Evolutionary conservation across 1,139 yeast genomes (phyloP), one percentile per base, ranked within the genome.

Genomic region (Kodamaea anthophila): DNA sequence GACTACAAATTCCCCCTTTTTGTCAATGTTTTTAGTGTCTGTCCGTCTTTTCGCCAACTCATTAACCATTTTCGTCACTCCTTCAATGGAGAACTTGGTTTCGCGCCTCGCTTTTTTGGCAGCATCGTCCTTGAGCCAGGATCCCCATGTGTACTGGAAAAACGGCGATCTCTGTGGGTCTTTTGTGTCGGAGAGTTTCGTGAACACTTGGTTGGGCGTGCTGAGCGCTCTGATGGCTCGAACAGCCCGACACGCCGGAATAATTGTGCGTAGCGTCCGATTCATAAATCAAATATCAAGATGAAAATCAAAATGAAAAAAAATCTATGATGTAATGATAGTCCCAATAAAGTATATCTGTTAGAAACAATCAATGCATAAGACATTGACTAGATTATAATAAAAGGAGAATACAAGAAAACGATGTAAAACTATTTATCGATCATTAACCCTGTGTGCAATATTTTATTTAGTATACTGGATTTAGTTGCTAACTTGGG

Each of bases 111-210:
- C 73, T 48, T 84, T 79, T 52, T 88, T 91, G 23, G 58, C 58
- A 38, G 69, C 71, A 51, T 88, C 95, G 49, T 88, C 75, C 38
- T 69, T 74, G 48, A 88, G 61, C 97, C 97, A 91, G 4, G 94
- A 71, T 28, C 98, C 98, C 95, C 97, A 88, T 3, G 91, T 67
- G 53, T 87, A 91, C 49, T 81, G 76, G 65, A 85, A 88, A 47
- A 88, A 85, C 30, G 77, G 70, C 37, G 72, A 74, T 53, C 94
- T 71, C 38, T 76, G 68, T 11, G 88, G 87, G 46, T 81, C 87
- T 30, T 66, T 58, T 34, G 74, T 70, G 44, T 81, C 83, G 21
- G 71, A 58, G 24, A 79, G 50, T 38, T 66, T 68, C 35, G 86
- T 78, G 46, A 49, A 60, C 6, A 62, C 49, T 43, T 67, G 70